Evolutionary conservation across 495 filamentous ascomycete genomes (phyloP).

Genomic region (Xylaria sp.): DNA sequence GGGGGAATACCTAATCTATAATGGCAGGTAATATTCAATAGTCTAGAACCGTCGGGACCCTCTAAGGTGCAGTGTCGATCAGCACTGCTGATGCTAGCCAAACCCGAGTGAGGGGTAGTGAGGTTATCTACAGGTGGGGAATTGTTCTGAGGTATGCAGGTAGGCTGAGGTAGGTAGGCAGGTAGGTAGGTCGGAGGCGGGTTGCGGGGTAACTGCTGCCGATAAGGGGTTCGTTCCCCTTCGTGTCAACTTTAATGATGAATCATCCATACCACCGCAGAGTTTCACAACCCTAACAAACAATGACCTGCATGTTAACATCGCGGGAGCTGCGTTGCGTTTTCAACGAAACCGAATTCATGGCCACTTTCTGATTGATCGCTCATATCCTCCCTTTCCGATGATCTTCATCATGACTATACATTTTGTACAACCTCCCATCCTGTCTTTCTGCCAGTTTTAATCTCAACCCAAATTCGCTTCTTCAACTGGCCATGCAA

Average conservation of each 20-base stretch:
- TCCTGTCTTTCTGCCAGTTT: constrained; percentile 6
- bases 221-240: constrained; percentile 18
- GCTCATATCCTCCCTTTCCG: neutral
- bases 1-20: too few relatives aligned
- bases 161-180: too few relatives aligned
- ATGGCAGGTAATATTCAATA: neutral
- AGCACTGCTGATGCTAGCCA: neutral
- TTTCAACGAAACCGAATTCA: neutral
- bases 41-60: neutral
- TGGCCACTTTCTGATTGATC: neutral
- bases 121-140: constrained; percentile 3
- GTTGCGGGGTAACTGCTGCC: constrained; percentile 25
- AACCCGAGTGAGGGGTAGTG: neutral
- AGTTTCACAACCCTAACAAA: neutral
- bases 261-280: neutral
- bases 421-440: constrained; percentile 28
- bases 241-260: neutral
- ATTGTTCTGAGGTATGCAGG: too few relatives aligned
- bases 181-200: neutral
- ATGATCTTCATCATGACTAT: neutral
- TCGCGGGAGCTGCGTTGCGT: neutral
- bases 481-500: neutral
- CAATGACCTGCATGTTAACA: neutral
- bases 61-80: constrained; percentile 8
- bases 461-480: neutral